Base-by-base conservation (phyloP, 257 asterid genomes). In the Solanum virginianum region DNA sequence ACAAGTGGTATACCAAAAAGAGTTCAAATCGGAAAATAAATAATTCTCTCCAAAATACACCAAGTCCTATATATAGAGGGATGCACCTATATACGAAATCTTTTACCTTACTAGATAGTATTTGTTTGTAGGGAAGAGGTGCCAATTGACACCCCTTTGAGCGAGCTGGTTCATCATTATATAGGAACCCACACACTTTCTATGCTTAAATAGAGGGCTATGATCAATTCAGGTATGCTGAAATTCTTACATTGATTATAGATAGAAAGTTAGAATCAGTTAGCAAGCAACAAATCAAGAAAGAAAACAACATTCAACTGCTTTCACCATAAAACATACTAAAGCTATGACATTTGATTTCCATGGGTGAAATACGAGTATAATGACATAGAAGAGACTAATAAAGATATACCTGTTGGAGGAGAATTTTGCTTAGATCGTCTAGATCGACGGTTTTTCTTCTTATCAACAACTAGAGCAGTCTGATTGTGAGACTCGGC, bases 391-490 rank as follows among this genome's bases (percentile, higher is more conserved):
- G 56, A 80, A 60, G 15, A 60, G 11, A 20, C 26, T 22, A 39
- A 79, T 22, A 39, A 79, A 80, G 13, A 14, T n/a, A 55, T 66
- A 87, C 90, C 92, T 85, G 75, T 83, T 72, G 70, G 80, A 65
- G 89, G 70, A 72, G 88, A 87, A 80, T 70, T 88, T 85, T 89
- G 91, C 84, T 88, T 90, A 85, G 87, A 80, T 81, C 88, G 89
- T 86, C 92, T 88, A 81, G 92, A 90, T 88, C 92, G 92, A 84
- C 92, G 92, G 53, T 82, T 90, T 75, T 90, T 90, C 91, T 87
- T 90, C 86, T 88, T 90, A 63, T 57, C 68, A 75, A 69, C 53
- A 80, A 74, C 41, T 57, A 53, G 84, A 51, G 17, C 87, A 22
- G 60, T 62, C 62, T 86, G 88, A 32, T 83, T 71, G 22, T 53